Evolutionary conservation across 208 protist species (phyloP), one percentile per base, ranked within the genome.

Genomic region (Leptomonas pyrrhocoris): DNA sequence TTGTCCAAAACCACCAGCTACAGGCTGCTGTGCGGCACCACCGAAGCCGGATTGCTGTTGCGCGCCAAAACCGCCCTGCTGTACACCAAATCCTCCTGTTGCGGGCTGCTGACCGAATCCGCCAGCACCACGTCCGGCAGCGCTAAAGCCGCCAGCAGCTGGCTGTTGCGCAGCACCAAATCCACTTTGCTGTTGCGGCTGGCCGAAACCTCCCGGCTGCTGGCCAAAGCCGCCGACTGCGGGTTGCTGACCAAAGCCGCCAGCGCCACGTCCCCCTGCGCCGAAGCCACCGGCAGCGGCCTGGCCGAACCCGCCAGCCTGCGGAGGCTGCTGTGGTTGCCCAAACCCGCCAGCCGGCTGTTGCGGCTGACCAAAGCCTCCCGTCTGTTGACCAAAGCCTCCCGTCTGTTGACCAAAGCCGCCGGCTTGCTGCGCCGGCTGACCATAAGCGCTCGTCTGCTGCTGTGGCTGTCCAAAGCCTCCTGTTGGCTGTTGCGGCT

Each of bases 381-480:
- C 56, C 0, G 58, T 25, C 6, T 27, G 70, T 16, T 64, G 58
- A 18, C 40, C 40, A 66, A 86, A 86, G 2, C 77, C 81, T 28
- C 74, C 65, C 48, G 54, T 23, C 28, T 61, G 64, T 27, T 68
- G 55, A 0, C 73, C 75, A 36, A 56, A 56, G 40, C 64, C 64
- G 0, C 43, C 46, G 21, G 23, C 38, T 36, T 36, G 56, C 56
- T 63, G 55, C 8, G 34, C n/a, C 0, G 54, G 56, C 58, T 85
- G 81, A 6, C 81, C 83, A 71, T 90, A 91, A 23, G 69, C 86
- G 45, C 77, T 79, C 16, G 58, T 19, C 23, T 73, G 69, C 59
- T 64, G 54, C 59, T 45, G 28, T 51, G 65, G 69, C 54, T 66
- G 80, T 21, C 77, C 77, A 68, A 88, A 91, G 25, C 73, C 80